Conservation (phyloP, 192 early-diverging fungal genomes). For the Coemansia asiatica region DNA sequence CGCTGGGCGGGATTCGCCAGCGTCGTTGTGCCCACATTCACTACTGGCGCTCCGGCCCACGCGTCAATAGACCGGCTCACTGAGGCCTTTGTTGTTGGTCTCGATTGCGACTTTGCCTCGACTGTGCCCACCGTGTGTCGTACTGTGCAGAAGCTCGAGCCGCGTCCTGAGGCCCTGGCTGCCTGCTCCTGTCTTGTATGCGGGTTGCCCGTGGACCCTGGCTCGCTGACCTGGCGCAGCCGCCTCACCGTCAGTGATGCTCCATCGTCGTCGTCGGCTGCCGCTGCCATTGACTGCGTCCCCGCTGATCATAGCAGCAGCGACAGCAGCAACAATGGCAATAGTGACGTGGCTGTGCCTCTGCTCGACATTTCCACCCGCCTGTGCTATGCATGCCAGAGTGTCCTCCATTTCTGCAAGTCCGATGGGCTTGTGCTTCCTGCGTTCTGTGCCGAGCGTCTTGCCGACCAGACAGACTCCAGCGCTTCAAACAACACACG, state of each 20-base stretch:
- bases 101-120: constrained; percentile 81
- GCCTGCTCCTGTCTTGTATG: constrained; percentile 54
- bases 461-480: constrained; percentile 4
- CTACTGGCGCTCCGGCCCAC: constrained; percentile 57
- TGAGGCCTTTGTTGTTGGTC: constrained; percentile 68
- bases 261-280: not conserved
- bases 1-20: constrained; percentile 45
- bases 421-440: constrained; percentile 31
- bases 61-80: constrained; percentile 49
- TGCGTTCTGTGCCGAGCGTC: constrained; percentile 19
- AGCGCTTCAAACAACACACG: not conserved
- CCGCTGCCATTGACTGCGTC: too few relatives aligned
- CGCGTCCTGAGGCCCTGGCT: constrained; percentile 49
- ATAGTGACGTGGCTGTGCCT: not conserved
- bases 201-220: constrained; percentile 62
- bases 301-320: too few relatives aligned
- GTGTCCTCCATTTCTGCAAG: constrained; percentile 23
- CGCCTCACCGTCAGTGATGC: constrained; percentile 32
- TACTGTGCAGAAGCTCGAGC: constrained; percentile 75
- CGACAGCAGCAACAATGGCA: not conserved
- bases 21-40: constrained; percentile 55
- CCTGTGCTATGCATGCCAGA: constrained; percentile 48
- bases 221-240: constrained; percentile 33
- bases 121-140: constrained; percentile 81
- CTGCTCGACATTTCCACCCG: constrained; percentile 18